Percentiles rank a stretch among this genome's conserved stretches.
Evolutionary conservation across 768 basidiomycete species (phyloP).

Genomic region (Hypsizygus marmoreus): DNA sequence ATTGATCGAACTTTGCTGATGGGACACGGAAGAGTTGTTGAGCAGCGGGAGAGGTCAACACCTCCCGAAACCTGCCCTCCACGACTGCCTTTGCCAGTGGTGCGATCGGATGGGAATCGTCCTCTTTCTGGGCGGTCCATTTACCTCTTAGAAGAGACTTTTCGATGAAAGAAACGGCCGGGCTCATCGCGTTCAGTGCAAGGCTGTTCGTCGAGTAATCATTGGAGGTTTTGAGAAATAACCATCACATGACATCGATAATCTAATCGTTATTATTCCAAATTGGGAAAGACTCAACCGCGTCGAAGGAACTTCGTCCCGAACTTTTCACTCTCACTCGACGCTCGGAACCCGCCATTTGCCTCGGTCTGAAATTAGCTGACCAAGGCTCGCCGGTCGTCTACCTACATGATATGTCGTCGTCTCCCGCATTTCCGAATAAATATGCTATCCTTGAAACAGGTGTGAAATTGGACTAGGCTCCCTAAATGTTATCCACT

Average conservation of each 20-base stretch:
- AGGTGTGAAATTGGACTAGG: too few species aligned
- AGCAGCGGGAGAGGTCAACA: conserved; percentile 47
- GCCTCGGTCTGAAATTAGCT: too few species aligned
- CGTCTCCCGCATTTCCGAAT: too few species aligned
- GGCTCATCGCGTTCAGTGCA: conserved; percentile 19
- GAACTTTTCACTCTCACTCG: too few species aligned
- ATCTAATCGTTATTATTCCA: conserved; percentile 4
- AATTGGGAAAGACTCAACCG: conserved; percentile 1
- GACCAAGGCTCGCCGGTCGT: too few species aligned
- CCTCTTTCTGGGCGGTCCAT: conserved; percentile 33
- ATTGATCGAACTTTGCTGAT: conserved; percentile 26
- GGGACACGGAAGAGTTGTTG: conserved; percentile 38
- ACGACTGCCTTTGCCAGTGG: conserved; percentile 57
- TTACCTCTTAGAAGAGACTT: conserved; percentile 57
- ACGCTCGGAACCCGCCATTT: too few species aligned
- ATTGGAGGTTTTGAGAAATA: conserved; percentile 10
- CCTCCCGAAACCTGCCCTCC: conserved; percentile 59
- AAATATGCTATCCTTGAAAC: too few species aligned
- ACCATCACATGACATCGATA: conserved; percentile 8
- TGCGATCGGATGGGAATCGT: conserved; percentile 19
- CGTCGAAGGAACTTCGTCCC: too few species aligned
- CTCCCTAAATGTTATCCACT: too few species aligned
- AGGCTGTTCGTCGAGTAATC: conserved; percentile 7
- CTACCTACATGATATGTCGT: too few species aligned
- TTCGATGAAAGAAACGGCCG: conserved; percentile 41